These are phyloP conservation scores for Cladobotryum mycophilum DNA, from an alignment of 2,329 filamentous ascomycete genomes.

Conservation along the genomic window DNA sequence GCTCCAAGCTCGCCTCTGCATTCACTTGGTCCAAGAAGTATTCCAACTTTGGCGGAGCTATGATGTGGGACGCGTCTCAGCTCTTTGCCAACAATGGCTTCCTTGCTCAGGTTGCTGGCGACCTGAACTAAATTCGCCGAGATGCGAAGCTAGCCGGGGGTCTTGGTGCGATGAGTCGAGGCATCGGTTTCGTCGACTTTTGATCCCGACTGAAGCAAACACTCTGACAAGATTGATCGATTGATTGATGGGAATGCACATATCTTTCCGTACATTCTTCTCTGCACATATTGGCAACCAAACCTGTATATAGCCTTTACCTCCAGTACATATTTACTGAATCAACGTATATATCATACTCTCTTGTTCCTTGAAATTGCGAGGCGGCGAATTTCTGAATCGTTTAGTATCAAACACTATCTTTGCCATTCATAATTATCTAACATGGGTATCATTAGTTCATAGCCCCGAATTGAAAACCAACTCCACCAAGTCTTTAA, in stretches of 20 bases:
- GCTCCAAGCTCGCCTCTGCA: constrained; percentile 40
- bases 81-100: constrained; percentile 53
- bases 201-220: not conserved
- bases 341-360: constrained; percentile 3
- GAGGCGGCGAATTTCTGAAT: no score
- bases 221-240: constrained; percentile 3
- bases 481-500: no score
- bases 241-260: constrained; percentile 1
- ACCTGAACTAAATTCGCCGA: constrained; percentile 20
- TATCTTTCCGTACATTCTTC: not conserved
- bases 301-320: constrained; percentile 8
- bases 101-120: constrained; percentile 37
- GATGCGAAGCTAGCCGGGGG: not conserved
- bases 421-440: not conserved
- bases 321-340: constrained; percentile 3
- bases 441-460: constrained; percentile 10
- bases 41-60: constrained; percentile 58
- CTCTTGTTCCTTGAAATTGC: no score
- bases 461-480: not conserved
- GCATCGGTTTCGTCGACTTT: not conserved
- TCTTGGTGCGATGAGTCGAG: not conserved
- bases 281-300: constrained; percentile 1
- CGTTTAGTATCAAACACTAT: no score
- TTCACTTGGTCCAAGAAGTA: constrained; percentile 50
- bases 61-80: constrained; percentile 64